Evolutionary conservation across 2,329 filamentous ascomycete species (phyloP).

Genomic region (Talaromyces pinophilus): DNA sequence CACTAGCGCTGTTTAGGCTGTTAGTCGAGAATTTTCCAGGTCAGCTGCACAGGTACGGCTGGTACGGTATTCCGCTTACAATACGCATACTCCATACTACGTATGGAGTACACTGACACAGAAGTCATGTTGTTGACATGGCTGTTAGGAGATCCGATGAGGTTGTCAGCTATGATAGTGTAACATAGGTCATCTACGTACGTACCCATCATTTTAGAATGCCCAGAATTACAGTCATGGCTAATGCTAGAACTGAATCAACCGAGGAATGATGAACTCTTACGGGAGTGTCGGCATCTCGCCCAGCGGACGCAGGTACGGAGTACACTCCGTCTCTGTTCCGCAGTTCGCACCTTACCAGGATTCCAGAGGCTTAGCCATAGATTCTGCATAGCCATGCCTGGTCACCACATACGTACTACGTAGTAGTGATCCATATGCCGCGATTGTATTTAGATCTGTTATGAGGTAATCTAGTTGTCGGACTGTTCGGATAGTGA

Average conservation of each 20-base stretch:
- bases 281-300: slow-evolving; percentile 6
- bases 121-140: neutral
- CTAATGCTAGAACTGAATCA: neutral
- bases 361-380: slow-evolving; percentile 18
- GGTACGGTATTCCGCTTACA: slow-evolving; percentile 5
- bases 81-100: neutral
- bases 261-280: neutral
- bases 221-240: neutral
- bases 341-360: neutral
- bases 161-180: neutral
- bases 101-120: neutral
- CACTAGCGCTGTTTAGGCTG: slow-evolving; percentile 9
- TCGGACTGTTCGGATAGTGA: neutral
- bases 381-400: slow-evolving; percentile 2
- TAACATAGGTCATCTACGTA: neutral
- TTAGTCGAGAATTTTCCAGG: slow-evolving; percentile 15
- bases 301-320: slow-evolving; percentile 18
- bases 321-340: slow-evolving; percentile 2
- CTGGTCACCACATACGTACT: slow-evolving; percentile 1
- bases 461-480: neutral
- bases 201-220: neutral
- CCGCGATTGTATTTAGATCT: neutral
- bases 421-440: neutral
- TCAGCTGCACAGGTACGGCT: slow-evolving; percentile 14
- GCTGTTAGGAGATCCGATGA: neutral